Conservation (phyloP, 106 monocot species). For the Amphibolis antarctica region DNA sequence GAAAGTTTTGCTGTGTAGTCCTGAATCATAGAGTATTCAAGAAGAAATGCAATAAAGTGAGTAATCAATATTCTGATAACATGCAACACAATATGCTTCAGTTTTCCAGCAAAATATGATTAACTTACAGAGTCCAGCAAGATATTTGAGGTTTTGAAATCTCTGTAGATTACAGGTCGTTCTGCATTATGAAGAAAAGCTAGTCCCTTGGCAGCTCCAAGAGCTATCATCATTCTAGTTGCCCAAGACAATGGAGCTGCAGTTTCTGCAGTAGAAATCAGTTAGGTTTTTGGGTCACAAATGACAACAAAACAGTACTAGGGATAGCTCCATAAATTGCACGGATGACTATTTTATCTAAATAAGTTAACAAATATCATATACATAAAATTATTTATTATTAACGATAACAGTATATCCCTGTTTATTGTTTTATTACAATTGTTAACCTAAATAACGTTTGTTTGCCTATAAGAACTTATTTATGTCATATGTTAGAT, state of each 20-base stretch:
- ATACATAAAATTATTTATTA: no score
- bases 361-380: no score
- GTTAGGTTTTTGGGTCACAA: no score
- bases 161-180: conserved; percentile 80
- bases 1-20: conserved; percentile 87
- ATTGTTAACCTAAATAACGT: no score
- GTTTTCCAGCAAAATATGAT: not conserved
- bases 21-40: conserved; percentile 2
- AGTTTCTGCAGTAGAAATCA: conserved; percentile 36
- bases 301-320: no score
- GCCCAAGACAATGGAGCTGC: conserved; percentile 64
- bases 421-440: no score
- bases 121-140: conserved; percentile 69
- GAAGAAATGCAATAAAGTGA: not conserved
- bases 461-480: no score
- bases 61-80: not conserved
- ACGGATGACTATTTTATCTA: not conserved
- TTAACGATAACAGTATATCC: no score
- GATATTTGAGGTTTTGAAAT: conserved; percentile 90
- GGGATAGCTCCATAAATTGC: not conserved
- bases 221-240: conserved; percentile 62
- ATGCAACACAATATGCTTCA: not conserved
- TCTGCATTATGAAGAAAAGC: conserved; percentile 93
- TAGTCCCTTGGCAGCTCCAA: conserved; percentile 82
- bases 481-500: no score